Percentiles rank a stretch among this genome's conserved stretches.
phyloP scores from a whole-genome alignment of 306 rosid species.

The Prunus davidiana region DNA sequence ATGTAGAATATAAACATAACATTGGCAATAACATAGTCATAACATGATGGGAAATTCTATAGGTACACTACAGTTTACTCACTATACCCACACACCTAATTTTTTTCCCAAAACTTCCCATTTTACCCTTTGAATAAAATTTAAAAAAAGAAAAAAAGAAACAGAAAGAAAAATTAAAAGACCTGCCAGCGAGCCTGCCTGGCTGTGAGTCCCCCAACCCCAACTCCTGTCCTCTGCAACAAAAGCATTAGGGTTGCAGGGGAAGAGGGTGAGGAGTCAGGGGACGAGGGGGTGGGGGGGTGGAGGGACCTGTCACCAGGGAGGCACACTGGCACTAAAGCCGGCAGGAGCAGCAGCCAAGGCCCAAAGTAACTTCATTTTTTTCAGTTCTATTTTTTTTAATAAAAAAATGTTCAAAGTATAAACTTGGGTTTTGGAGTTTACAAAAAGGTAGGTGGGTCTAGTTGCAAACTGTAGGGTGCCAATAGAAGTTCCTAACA shows the following conservation, averaged over 20 bases:
- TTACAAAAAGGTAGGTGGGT: not conserved
- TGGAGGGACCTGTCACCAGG: not conserved
- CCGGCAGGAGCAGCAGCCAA: not conserved
- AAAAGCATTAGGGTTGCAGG: not conserved
- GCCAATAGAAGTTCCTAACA: not conserved
- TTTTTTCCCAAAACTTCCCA: not conserved
- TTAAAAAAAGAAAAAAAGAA: not conserved
- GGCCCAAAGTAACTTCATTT: not conserved
- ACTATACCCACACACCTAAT: not conserved
- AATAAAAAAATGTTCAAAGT: not conserved
- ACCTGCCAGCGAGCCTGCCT: not conserved
- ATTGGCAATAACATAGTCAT: not conserved
- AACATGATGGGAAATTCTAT: not conserved
- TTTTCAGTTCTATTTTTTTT: not conserved
- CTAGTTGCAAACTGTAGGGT: not conserved
- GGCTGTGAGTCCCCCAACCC: not conserved
- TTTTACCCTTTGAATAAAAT: not conserved
- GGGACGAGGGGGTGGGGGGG: no score
- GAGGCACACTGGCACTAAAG: not conserved
- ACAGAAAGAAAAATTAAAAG: not conserved
- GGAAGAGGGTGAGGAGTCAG: not conserved
- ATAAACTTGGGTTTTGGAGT: not conserved
- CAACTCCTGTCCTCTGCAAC: not conserved
- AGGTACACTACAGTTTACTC: not conserved
- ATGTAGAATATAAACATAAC: not conserved